Evolutionary conservation across 2,329 filamentous ascomycete species (phyloP).

Genomic region (Aspergillus tanneri): DNA sequence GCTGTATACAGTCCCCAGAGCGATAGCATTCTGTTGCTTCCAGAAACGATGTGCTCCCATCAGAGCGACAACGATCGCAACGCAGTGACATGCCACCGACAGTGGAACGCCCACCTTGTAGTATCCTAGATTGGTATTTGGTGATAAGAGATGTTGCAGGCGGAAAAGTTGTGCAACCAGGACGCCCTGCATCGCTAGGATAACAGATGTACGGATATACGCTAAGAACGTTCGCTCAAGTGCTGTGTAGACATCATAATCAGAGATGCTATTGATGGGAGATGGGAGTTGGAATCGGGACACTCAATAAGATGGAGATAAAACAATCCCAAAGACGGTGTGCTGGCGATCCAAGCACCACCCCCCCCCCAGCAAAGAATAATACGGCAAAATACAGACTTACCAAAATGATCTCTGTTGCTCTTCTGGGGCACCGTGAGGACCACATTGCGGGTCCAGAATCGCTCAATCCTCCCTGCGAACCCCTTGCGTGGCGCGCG

Average conservation of each 20-base stretch:
- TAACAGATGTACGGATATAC: slow-evolving; percentile 68
- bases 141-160: slow-evolving; percentile 43
- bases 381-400: slow-evolving; percentile 3
- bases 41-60: slow-evolving; percentile 61
- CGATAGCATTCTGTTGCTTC: slow-evolving; percentile 60
- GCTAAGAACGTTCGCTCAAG: slow-evolving; percentile 73
- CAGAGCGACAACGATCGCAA: slow-evolving; percentile 52
- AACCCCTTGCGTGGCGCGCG: slow-evolving; percentile 46
- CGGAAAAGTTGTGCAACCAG: slow-evolving; percentile 67
- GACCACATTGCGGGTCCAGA: slow-evolving; percentile 65
- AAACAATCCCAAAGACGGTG: not conserved
- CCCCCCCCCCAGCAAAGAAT: too few relatives aligned
- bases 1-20: slow-evolving; percentile 56
- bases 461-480: slow-evolving; percentile 69
- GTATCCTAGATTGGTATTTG: slow-evolving; percentile 54
- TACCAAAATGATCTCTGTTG: slow-evolving; percentile 46
- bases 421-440: slow-evolving; percentile 41
- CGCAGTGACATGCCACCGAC: slow-evolving; percentile 46
- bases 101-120: slow-evolving; percentile 62
- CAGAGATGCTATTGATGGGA: not conserved
- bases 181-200: slow-evolving; percentile 67
- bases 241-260: slow-evolving; percentile 49
- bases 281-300: not conserved
- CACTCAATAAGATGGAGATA: not conserved
- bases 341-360: not conserved